Base-by-base conservation (phyloP, 1,139 yeast genomes). In the Blastobotrys persicus region DNA sequence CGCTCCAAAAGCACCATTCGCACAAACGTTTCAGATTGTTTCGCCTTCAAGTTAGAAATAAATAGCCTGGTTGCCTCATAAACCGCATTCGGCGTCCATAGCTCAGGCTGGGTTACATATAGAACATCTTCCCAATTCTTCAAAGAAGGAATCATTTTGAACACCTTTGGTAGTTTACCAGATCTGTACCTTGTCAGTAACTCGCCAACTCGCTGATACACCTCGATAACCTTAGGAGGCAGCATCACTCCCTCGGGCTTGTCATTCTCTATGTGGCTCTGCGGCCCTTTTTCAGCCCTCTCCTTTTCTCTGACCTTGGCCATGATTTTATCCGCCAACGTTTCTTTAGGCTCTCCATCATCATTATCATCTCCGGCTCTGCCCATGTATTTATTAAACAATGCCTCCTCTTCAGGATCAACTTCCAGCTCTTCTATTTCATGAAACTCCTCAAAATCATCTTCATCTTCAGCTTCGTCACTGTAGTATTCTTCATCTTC, bases 31-130 rank as follows among this genome's bases (percentile, higher is more conserved):
- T 89, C 96, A 3, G 97, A 92, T 68, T 92, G 95, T 56, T 80
- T 79, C 11, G 98, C 87, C 51, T 82, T 82, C 65, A 92, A 77
- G 61, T 88, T 89, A 13, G 98, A 89, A 1, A 92, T 95, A 68
- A 94, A 91, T 45, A 92, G 72, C 66, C 89, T 88, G 9, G 98
- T 88, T 2, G 97, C 98, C 67, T 94, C 98, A 64, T 85, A 92
- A 1, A 86, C 83, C 2, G 95, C 96, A 64, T 91, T 94, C n/a
- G 97, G 92, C 4, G 98, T 87, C 99, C 99, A 92, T 28, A 76
- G 73, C 54, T 82, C 88, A 9, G 98, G 98, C 59, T 88, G 81
- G 2, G 98, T 91, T 26, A 92, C 97, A 62, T 83, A 91, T 37
- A 92, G 73, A 33, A 94, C 86, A 67, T 92, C 98, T 66, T 89